A percentile compares a stretch with the other conserved stretches of the same genome.
phyloP scores from a whole-genome alignment of 2,329 filamentous ascomycete genomes.

The Penicillium freii region DNA sequence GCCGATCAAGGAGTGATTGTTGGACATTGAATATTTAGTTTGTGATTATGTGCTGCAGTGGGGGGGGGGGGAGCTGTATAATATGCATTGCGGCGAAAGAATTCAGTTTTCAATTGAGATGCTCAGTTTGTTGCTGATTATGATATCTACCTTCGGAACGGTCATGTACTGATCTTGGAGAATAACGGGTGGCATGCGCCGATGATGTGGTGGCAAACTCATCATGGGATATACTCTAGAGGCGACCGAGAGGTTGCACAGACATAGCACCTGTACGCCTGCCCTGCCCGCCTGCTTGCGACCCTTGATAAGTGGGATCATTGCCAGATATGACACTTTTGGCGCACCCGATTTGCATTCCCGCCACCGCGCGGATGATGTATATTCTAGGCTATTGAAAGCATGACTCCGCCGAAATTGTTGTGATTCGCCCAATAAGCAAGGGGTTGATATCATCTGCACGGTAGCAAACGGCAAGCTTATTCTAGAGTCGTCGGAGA shows the following conservation, averaged over 20 bases:
- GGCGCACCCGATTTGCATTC: not conserved
- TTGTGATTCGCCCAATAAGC: not conserved
- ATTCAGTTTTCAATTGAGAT: constrained; percentile 9
- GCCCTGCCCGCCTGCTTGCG: not conserved
- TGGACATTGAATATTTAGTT: not conserved
- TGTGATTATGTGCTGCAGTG: constrained; percentile 2
- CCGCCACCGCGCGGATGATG: constrained; percentile 1
- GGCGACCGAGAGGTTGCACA: not conserved
- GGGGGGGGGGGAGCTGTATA: constrained; percentile 14
- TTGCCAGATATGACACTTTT: not conserved
- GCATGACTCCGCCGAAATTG: not conserved
- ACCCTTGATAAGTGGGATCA: not conserved
- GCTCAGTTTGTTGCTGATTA: not conserved
- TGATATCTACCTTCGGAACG: not conserved
- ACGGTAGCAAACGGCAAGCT: not conserved
- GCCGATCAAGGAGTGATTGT: constrained; percentile 25
- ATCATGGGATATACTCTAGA: not conserved
- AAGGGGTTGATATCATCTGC: not conserved
- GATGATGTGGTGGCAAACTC: not conserved
- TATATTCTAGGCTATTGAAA: not conserved
- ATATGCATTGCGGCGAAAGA: constrained; percentile 21
- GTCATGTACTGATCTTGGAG: not conserved
- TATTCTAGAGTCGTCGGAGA: not conserved
- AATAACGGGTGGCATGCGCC: not conserved
- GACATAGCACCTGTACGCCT: not conserved